Evolutionary conservation across 345 rosid genomes (phyloP).

Genomic region (Acer negundo): DNA sequence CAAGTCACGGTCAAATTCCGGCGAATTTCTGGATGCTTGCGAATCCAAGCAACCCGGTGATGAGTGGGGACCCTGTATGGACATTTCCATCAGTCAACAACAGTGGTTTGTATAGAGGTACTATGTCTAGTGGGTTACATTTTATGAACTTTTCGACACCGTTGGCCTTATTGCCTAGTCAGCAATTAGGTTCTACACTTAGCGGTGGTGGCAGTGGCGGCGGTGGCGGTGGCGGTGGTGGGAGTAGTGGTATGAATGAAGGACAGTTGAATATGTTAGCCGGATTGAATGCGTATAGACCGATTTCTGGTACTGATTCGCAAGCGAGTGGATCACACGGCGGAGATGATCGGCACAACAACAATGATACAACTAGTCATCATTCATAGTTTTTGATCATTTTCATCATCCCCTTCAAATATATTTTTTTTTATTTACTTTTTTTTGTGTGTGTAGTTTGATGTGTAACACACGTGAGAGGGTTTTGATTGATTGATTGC

Average conservation of each 20-base stretch:
- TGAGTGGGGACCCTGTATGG: conserved; percentile 88
- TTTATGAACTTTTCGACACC: conserved; percentile 94
- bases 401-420: conserved; percentile 11
- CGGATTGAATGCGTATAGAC: conserved; percentile 71
- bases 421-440: neutral
- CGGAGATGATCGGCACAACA: conserved; percentile 53
- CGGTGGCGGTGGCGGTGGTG: conserved; percentile 34
- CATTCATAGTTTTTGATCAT: conserved; percentile 37
- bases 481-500: conserved; percentile 42
- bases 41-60: conserved; percentile 62
- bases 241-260: conserved; percentile 37
- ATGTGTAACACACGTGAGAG: conserved; percentile 71
- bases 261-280: conserved; percentile 72
- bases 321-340: conserved; percentile 82
- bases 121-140: conserved; percentile 83
- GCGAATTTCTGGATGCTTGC: conserved; percentile 94
- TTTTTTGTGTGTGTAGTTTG: conserved; percentile 41
- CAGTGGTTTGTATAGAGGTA: conserved; percentile 68
- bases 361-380: conserved; percentile 50
- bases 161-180: conserved; percentile 74
- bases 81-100: conserved; percentile 78
- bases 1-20: conserved; percentile 65
- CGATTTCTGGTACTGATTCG: conserved; percentile 48
- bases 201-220: conserved; percentile 34
- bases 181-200: conserved; percentile 60